Conservation (phyloP, 2,329 filamentous ascomycete genomes). For the Dothideomycetidae sp. region DNA sequence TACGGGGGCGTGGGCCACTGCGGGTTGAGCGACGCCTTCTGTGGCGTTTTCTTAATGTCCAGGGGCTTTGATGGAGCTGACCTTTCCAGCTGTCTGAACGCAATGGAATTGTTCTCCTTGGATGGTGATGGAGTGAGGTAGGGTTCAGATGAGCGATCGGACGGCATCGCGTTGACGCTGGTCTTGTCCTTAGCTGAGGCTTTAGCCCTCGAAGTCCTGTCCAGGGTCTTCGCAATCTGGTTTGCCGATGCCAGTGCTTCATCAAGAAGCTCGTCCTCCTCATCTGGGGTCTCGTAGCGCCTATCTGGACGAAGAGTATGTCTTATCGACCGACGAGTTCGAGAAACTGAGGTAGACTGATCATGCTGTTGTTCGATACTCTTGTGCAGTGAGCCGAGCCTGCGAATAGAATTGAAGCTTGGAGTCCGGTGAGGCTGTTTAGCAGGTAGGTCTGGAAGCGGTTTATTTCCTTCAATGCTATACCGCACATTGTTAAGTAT, state of each 20-base stretch:
- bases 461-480: conserved; percentile 33
- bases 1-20: conserved; percentile 96
- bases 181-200: conserved; percentile 22
- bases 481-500: conserved; percentile 47
- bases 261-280: conserved; percentile 90
- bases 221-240: conserved; percentile 58
- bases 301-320: conserved; percentile 58
- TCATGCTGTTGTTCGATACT: conserved; percentile 39
- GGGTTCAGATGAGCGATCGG: conserved; percentile 41
- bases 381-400: conserved; percentile 34
- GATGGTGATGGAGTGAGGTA: conserved; percentile 66
- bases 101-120: conserved; percentile 62
- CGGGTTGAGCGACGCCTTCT: conserved; percentile 35
- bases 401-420: conserved; percentile 13
- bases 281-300: conserved; percentile 86
- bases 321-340: conserved; percentile 63
- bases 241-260: conserved; percentile 71
- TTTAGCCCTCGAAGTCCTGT: conserved; percentile 25
- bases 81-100: conserved; percentile 54
- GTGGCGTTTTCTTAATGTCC: conserved; percentile 48
- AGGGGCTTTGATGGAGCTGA: conserved; percentile 54
- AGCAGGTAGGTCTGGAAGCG: conserved; percentile 3
- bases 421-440: conserved; percentile 14
- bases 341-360: conserved; percentile 56
- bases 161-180: conserved; percentile 47